A percentile compares a stretch with the other conserved stretches of the same genome.
Conservation (phyloP, 768 basidiomycete genomes). For the Suillus variegatus region DNA sequence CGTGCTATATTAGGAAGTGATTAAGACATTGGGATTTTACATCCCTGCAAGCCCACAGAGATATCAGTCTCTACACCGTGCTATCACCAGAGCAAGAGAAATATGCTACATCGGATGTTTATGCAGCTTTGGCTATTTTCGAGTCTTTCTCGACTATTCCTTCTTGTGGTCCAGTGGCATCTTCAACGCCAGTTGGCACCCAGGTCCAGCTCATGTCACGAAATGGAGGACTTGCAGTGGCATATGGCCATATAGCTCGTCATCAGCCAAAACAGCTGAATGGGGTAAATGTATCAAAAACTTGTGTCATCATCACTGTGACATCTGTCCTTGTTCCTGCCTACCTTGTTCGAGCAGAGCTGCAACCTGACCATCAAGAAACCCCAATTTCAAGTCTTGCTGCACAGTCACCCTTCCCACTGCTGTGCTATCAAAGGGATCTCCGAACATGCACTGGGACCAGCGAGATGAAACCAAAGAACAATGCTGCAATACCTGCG, state of each 20-base stretch:
- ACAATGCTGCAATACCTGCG: too few relatives aligned
- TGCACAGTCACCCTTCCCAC: background rate
- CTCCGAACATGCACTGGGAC: background rate
- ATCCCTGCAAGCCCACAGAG: too few relatives aligned
- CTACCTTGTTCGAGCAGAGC: constrained; percentile 3
- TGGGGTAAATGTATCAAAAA: constrained; percentile 9
- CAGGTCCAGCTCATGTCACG: constrained; percentile 7
- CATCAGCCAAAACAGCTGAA: background rate
- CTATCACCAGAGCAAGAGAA: constrained; percentile 17
- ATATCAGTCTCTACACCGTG: background rate
- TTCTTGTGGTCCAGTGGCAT: constrained; percentile 6
- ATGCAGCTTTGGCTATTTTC: constrained; percentile 17
- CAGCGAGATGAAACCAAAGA: too few relatives aligned
- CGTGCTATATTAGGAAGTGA: too few relatives aligned
- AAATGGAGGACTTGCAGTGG: constrained; percentile 1
- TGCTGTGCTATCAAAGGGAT: background rate
- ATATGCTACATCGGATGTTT: constrained; percentile 25
- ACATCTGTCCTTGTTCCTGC: constrained; percentile 7
- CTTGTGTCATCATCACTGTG: background rate
- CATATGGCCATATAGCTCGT: constrained; percentile 3
- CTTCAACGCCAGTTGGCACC: background rate
- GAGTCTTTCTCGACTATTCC: constrained; percentile 12
- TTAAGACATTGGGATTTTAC: too few relatives aligned
- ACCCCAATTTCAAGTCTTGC: background rate
- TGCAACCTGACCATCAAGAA: background rate